Evolutionary conservation across 805 yeast genomes (phyloP), one percentile per base, ranked within the genome.

Genomic region (Trichomonascus vanleenenianus): DNA sequence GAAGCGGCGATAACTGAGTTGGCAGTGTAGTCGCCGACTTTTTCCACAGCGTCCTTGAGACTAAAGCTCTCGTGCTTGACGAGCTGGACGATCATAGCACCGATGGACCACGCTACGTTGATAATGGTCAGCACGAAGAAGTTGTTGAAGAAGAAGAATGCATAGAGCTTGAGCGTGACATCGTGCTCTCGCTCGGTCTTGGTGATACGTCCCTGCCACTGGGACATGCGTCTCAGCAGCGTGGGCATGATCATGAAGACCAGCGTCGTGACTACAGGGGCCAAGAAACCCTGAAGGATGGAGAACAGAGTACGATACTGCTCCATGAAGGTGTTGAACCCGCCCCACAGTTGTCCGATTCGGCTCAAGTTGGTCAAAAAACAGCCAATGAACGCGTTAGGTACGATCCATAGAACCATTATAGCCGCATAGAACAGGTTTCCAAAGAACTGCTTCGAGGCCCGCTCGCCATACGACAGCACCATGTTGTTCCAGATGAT

Each of bases 331-430:
- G 32, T 32, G 3, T 56, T 54, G 43, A 67, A 67, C 1, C 53
- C 53, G 1, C 61, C 61, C 68, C 68, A 66, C n/a, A 66, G 53
- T 7, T 49, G 55, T 1, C 66, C 71, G 15, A 67, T 51, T 6
- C 68, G 49, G 22, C 59, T 59, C 40, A 67, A 43, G 40, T 67
- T 65, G 8, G 70, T 55, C 10, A 67, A 30, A 41, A 67, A 67
- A 39, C 68, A 64, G 18, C 70, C 70, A 30, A 67, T 61, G 40
- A 67, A 61, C 1, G 71, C 71, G 45, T 61, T 63, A 2, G 71
- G 71, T 2, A 64, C 62, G 16, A 66, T 58, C 70, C 70, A 66
- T 8, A 59, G 49, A 1, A 66, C 32, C 44, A 66, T 39, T 33
- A 67, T 33, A 2, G 46, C 44, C 1, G 52, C 49, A 43, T 57